Base-by-base conservation (phyloP, 164 flowering plant genomes). In the Aristolochia californica region DNA sequence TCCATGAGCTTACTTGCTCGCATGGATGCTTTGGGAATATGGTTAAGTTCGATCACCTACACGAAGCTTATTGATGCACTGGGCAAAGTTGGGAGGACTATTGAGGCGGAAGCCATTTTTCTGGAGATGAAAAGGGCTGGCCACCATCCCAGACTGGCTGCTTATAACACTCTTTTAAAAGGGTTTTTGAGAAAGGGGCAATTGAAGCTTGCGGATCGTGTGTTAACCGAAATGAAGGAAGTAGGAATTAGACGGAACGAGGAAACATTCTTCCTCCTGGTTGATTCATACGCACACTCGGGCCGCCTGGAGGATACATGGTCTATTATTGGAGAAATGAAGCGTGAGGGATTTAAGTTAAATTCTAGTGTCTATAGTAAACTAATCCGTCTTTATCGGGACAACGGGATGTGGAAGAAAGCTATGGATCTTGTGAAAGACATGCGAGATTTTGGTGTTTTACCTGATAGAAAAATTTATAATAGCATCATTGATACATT, bases 371-470 rank as follows among this genome's bases (percentile, higher is more conserved):
- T 83, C n/a, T 86, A 78, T 62, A 65, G 94, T 55, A 83, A 78
- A 61, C 57, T 86, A 57, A 80, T 89, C 60, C 75, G 78, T 47
- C 70, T 89, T 44, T 89, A 86, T 52, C 71, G 86, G 62, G 87
- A 89, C 47, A 80, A 78, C 62, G 97, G 97, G 70, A 80, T 86
- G 94, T 89, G 97, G 97, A 86, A 75, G 80, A 89, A 89, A 64
- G 89, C 94, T 1, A 56, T 78, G 16, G 80, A 62, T 20, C 69
- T 86, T 59, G 58, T 89, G 45, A 69, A 66, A 49, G 94, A 89
- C 76, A 75, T 86, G 30, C 71, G 64, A 61, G 86, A 78, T 51
- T 72, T 53, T 71, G 89, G 86, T 24, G 53, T 89, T 14, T 9
- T 71, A 1, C 44, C 75, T 1, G 91, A 86, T 54, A 77, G 57